Evolutionary conservation across 2,329 filamentous ascomycete species (phyloP), one percentile per base, ranked within the genome.

Genomic region (Penicillium concentricum): DNA sequence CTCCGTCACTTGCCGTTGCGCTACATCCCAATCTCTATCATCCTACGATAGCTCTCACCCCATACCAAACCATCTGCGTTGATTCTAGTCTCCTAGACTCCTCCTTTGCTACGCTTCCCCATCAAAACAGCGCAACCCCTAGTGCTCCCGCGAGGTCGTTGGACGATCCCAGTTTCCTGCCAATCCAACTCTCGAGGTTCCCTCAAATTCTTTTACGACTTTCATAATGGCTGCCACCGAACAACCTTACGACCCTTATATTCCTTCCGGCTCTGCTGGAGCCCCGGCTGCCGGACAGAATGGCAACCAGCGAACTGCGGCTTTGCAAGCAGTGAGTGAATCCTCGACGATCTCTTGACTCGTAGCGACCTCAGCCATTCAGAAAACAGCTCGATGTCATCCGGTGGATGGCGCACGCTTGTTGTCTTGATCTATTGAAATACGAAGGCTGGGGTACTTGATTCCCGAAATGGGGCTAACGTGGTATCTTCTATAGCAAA

Each of bases 241-340:
- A 71, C 79, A 81, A 68, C 90, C 90, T 66, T 95, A 95, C 78
- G 91, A 95, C 78, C 91, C 91, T 62, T 95, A 94, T 79, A 92
- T 93, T 76, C 91, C 91, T 72, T 85, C 84, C 73, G 86, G 86
- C 76, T 75, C 78, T 60, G 75, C 66, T 74, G 74, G 77, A 69
- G 60, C 81, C 76, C 64, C 84, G 77, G 73, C 75, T 76, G 84
- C 74, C 65, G 61, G 66, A 60, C 74, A 79, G 65, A 76, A 76
- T 69, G 84, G 82, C 67, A 88, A 87, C 72, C 81, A 84, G 69
- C 83, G 86, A 76, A 89, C 86, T 55, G 84, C 84, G 58, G 89
- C 88, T 63, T 84, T 96, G 66, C 91, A 96, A 84, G 88, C 88
- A 78, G 91, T 96, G 88, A 82, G 90, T 87, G 52, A 32, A 44